phyloP scores from a whole-genome alignment of 1,284 basidiomycete genomes.

The Flammula alnicola region DNA sequence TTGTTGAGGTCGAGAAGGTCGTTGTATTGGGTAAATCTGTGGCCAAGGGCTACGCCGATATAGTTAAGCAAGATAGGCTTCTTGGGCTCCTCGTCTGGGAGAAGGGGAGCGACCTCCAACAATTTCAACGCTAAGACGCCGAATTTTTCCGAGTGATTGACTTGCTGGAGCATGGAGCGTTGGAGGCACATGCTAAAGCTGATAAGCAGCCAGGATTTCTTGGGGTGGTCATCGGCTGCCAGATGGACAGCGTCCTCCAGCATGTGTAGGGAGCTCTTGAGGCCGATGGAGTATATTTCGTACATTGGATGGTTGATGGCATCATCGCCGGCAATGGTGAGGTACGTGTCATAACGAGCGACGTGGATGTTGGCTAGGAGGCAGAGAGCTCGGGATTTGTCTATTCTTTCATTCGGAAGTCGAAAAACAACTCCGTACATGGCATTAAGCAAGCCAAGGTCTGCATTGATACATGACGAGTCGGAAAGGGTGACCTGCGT shows the following conservation, averaged over 20 bases:
- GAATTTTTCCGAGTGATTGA: neutral
- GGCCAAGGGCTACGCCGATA: neutral
- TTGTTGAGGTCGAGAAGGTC: slow-evolving; percentile 1
- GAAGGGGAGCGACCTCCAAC: neutral
- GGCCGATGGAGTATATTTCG: slow-evolving; percentile 5
- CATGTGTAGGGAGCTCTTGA: neutral
- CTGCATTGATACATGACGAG: slow-evolving; percentile 8
- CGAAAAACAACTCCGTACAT: neutral
- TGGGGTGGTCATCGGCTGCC: slow-evolving; percentile 5
- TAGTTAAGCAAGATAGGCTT: slow-evolving; percentile 1
- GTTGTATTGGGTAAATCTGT: neutral
- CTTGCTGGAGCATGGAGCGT: neutral
- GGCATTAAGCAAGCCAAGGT: slow-evolving; percentile 7
- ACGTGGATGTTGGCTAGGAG: slow-evolving; percentile 14
- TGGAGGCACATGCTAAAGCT: slow-evolving; percentile 11
- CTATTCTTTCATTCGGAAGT: neutral
- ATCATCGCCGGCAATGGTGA: slow-evolving; percentile 3
- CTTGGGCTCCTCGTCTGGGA: neutral
- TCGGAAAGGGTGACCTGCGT: slow-evolving; percentile 9
- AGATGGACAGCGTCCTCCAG: slow-evolving; percentile 6
- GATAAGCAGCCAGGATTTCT: slow-evolving; percentile 8
- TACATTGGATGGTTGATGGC: neutral
- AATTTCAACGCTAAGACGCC: too few relatives aligned
- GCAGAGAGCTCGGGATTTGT: slow-evolving; percentile 2
- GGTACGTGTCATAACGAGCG: slow-evolving; percentile 11